These are phyloP conservation scores for Calonectria naviculata DNA, from an alignment of 2,329 filamentous ascomycete species.

Conservation along the genomic window DNA sequence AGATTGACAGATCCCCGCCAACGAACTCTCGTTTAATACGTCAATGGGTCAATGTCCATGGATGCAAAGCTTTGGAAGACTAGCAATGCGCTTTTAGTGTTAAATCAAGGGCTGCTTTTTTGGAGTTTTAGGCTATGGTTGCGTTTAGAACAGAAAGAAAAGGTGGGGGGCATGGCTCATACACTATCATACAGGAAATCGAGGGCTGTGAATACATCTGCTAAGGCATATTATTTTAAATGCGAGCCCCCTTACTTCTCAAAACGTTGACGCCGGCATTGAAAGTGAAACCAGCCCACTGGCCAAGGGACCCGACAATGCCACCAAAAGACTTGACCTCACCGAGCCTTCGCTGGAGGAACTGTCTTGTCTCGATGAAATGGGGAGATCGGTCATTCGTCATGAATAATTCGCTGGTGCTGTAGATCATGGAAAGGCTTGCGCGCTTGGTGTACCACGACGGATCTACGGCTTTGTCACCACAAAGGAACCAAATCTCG, in stretches of 20 bases:
- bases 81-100: slow-evolving; percentile 20
- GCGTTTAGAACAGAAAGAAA: slow-evolving; percentile 7
- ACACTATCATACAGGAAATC: slow-evolving; percentile 39
- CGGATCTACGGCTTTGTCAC: slow-evolving; percentile 83
- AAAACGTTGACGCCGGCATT: slow-evolving; percentile 83
- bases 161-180: slow-evolving; percentile 29
- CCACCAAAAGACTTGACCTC: slow-evolving; percentile 74
- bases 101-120: slow-evolving; percentile 5
- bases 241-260: slow-evolving; percentile 86
- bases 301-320: slow-evolving; percentile 71
- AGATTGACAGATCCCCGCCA: slow-evolving; percentile 72
- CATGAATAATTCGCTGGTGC: slow-evolving; percentile 91
- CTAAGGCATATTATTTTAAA: slow-evolving; percentile 59
- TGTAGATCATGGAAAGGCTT: slow-evolving; percentile 68
- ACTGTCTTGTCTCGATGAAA: slow-evolving; percentile 82
- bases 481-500: slow-evolving; percentile 90
- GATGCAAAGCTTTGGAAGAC: slow-evolving; percentile 19
- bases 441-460: slow-evolving; percentile 84
- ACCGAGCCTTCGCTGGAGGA: slow-evolving; percentile 79
- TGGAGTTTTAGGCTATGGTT: slow-evolving; percentile 31
- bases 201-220: not conserved
- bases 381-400: slow-evolving; percentile 82
- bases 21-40: slow-evolving; percentile 52
- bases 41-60: slow-evolving; percentile 3
- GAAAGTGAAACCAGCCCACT: slow-evolving; percentile 87